Conservation (phyloP, 495 filamentous ascomycete species). For the Aspergillus steynii region DNA sequence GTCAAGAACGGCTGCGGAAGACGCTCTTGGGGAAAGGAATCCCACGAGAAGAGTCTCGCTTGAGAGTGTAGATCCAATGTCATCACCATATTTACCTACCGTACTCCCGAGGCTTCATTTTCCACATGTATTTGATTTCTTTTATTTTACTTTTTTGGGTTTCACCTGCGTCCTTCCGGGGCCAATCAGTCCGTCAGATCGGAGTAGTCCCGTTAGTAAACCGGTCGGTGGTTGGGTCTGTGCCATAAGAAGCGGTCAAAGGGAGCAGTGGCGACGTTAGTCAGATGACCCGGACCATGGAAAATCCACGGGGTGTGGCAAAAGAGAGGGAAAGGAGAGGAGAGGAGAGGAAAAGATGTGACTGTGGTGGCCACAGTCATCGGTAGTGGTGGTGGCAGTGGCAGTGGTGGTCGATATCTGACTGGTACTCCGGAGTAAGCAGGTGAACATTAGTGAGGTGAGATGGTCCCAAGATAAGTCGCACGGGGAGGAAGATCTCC, state of each 20-base stretch:
- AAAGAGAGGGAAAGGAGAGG: background rate
- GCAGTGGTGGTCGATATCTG: background rate
- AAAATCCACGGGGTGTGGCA: conserved; percentile 7
- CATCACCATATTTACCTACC: background rate
- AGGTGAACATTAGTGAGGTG: too few species aligned
- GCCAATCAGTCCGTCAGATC: background rate
- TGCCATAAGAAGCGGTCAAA: conserved; percentile 9
- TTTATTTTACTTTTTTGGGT: background rate
- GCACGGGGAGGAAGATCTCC: background rate
- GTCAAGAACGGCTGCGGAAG: background rate
- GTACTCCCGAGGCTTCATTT: background rate
- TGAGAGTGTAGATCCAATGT: conserved; percentile 1
- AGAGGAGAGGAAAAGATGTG: too few species aligned
- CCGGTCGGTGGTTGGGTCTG: background rate
- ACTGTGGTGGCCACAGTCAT: background rate
- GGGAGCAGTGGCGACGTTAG: conserved; percentile 10
- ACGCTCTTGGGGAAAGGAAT: conserved; percentile 9
- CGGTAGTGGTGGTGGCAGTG: background rate
- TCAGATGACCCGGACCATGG: conserved; percentile 13
- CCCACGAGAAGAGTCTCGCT: conserved; percentile 15
- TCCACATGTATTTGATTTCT: background rate
- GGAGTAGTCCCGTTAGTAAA: background rate
- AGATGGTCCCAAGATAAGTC: background rate
- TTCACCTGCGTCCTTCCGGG: background rate
- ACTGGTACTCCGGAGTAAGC: too few species aligned